phyloP scores from a whole-genome alignment of 176 grass and related monocot genomes.

The Musa acuminata region DNA sequence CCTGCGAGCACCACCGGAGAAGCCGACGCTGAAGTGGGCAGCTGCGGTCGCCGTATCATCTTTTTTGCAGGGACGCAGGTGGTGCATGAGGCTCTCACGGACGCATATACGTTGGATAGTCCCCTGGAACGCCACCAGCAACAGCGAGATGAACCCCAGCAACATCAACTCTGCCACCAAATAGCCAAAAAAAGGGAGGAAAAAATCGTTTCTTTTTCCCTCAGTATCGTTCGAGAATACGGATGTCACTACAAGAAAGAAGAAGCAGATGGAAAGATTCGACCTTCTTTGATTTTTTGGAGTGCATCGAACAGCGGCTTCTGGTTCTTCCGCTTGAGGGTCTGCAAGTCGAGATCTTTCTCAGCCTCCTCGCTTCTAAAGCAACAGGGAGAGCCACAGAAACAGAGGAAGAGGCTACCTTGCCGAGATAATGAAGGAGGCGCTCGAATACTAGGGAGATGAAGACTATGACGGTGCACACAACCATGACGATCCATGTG shows the following conservation, averaged over 20 bases:
- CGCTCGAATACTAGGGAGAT: slow-evolving; percentile 81
- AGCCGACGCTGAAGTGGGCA: slow-evolving; percentile 20
- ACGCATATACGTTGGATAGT: slow-evolving; percentile 48
- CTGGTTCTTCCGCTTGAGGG: slow-evolving; percentile 28
- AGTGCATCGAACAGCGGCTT: slow-evolving; percentile 69
- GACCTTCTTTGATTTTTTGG: slow-evolving; percentile 86
- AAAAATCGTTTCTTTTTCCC: not conserved
- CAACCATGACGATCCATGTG: slow-evolving; percentile 79
- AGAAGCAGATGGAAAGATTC: not conserved
- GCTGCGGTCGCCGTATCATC: not conserved
- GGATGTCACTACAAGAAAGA: not conserved
- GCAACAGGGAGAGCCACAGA: not conserved
- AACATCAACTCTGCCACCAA: slow-evolving; percentile 58
- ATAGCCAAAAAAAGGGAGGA: not conserved
- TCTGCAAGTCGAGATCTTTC: not conserved
- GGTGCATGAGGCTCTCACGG: slow-evolving; percentile 17
- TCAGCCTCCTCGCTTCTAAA: not conserved
- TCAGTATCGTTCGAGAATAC: not conserved
- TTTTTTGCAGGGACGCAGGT: slow-evolving; percentile 47
- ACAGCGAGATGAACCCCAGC: slow-evolving; percentile 76
- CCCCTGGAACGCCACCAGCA: slow-evolving; percentile 58
- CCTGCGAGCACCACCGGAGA: slow-evolving; percentile 28
- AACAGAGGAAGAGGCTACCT: slow-evolving; percentile 30
- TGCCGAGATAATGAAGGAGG: slow-evolving; percentile 64
- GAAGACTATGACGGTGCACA: slow-evolving; percentile 65